phyloP scores from a whole-genome alignment of 495 filamentous ascomycete species.

The Aspergillus ostianus region DNA sequence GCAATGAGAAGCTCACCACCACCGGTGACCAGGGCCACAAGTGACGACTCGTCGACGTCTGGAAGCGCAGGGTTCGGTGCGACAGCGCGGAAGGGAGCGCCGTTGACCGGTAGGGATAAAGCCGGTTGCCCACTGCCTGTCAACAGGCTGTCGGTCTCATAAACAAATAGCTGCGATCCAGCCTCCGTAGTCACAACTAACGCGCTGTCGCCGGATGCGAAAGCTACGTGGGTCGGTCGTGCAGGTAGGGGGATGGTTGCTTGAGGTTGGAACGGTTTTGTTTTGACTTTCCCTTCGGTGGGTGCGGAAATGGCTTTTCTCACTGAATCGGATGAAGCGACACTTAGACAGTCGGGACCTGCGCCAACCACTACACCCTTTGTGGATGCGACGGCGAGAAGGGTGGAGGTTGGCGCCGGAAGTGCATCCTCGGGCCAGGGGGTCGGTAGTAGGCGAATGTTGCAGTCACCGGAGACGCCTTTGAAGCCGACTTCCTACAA shows the following conservation, averaged over 20 bases:
- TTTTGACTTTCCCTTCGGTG: slow-evolving; percentile 56
- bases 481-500: slow-evolving; percentile 77
- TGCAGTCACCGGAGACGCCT: slow-evolving; percentile 73
- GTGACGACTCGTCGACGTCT: slow-evolving; percentile 37
- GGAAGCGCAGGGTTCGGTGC: slow-evolving; percentile 75
- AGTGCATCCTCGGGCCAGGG: slow-evolving; percentile 72
- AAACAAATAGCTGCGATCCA: slow-evolving; percentile 80
- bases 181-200: slow-evolving; percentile 80
- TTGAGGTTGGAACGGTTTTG: slow-evolving; percentile 71
- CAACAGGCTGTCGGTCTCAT: slow-evolving; percentile 64
- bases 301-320: slow-evolving; percentile 68
- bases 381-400: slow-evolving; percentile 77
- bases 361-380: slow-evolving; percentile 86
- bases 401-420: slow-evolving; percentile 78
- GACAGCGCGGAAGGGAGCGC: slow-evolving; percentile 68
- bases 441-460: slow-evolving; percentile 73
- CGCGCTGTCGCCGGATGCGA: slow-evolving; percentile 80
- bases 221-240: slow-evolving; percentile 83
- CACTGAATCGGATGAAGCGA: slow-evolving; percentile 75
- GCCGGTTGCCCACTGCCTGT: slow-evolving; percentile 63
- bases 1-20: slow-evolving; percentile 81
- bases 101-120: slow-evolving; percentile 75
- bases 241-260: slow-evolving; percentile 67
- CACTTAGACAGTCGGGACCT: slow-evolving; percentile 70
- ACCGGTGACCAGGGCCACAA: slow-evolving; percentile 75